Conservation (phyloP, 768 basidiomycete genomes). For the Russula sp. region DNA sequence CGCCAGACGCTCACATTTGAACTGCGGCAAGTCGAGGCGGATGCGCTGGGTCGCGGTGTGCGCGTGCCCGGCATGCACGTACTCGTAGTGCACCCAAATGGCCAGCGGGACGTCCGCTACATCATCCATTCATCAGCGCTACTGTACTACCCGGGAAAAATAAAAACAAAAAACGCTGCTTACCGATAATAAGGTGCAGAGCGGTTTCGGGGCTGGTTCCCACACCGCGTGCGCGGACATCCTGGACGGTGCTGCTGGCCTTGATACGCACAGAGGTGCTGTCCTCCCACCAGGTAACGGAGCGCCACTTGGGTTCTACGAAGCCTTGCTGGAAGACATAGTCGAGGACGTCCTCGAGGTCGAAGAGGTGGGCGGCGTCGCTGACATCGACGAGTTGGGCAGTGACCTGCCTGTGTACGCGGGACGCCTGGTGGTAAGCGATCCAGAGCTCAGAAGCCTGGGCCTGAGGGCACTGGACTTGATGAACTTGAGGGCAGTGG, state of each 20-base stretch:
- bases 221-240: slow-evolving; percentile 31
- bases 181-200: slow-evolving; percentile 39
- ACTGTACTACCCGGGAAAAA: background rate
- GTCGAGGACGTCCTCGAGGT: slow-evolving; percentile 44
- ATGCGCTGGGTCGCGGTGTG: slow-evolving; percentile 38
- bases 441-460: slow-evolving; percentile 37
- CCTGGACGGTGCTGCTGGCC: slow-evolving; percentile 31
- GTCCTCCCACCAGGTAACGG: slow-evolving; percentile 40
- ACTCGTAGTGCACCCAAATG: slow-evolving; percentile 41
- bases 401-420: slow-evolving; percentile 34
- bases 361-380: slow-evolving; percentile 34
- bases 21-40: slow-evolving; percentile 30
- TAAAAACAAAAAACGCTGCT: slow-evolving; percentile 1
- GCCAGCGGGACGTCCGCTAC: slow-evolving; percentile 36
- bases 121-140: background rate
- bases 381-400: slow-evolving; percentile 44
- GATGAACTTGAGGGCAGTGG: background rate
- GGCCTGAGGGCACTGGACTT: background rate
- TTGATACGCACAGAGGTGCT: slow-evolving; percentile 34
- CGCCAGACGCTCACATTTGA: slow-evolving; percentile 34
- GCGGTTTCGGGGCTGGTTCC: slow-evolving; percentile 39
- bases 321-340: slow-evolving; percentile 40
- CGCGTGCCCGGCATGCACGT: slow-evolving; percentile 29
- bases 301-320: slow-evolving; percentile 37
- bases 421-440: slow-evolving; percentile 42